Conservation (phyloP, 1,284 basidiomycete species). For the Anthracocystis setariae region DNA sequence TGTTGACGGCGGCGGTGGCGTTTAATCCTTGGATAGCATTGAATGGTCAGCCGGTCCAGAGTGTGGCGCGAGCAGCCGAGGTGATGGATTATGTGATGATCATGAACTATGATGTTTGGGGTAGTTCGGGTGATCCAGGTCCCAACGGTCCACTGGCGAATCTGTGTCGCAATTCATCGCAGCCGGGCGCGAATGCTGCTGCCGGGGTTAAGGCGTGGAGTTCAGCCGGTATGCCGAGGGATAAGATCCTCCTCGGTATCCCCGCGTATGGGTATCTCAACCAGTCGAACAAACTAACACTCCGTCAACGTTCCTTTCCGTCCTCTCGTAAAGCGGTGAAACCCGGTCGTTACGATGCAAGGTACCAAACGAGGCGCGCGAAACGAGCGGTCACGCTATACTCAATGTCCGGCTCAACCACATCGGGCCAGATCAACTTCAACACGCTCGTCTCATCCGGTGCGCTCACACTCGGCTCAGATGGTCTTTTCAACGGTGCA, state of each 20-base stretch:
- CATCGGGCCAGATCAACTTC: constrained; percentile 58
- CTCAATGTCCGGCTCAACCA: constrained; percentile 19
- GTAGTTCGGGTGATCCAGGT: constrained; percentile 39
- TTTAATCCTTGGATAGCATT: constrained; percentile 39
- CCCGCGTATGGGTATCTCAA: constrained; percentile 60
- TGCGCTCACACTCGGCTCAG: constrained; percentile 31
- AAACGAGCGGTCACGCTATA: constrained; percentile 29
- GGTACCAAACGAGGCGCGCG: background rate
- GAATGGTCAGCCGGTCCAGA: constrained; percentile 45
- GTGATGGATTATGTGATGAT: constrained; percentile 59
- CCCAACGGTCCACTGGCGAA: constrained; percentile 61
- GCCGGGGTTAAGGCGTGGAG: constrained; percentile 57
- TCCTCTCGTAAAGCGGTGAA: background rate
- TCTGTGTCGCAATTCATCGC: constrained; percentile 56
- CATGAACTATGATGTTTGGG: constrained; percentile 66
- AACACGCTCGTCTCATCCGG: constrained; percentile 41
- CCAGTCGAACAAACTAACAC: constrained; percentile 14
- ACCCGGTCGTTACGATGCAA: too few relatives aligned
- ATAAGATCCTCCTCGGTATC: constrained; percentile 60
- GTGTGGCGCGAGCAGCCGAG: constrained; percentile 43
- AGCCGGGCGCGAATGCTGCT: constrained; percentile 55
- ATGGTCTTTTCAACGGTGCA: constrained; percentile 32
- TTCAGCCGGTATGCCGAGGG: constrained; percentile 56
- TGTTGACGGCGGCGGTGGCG: constrained; percentile 56
- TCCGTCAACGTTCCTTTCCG: constrained; percentile 6